Conservation (phyloP, 495 filamentous ascomycete species). For the Aspergillus homomorphus region DNA sequence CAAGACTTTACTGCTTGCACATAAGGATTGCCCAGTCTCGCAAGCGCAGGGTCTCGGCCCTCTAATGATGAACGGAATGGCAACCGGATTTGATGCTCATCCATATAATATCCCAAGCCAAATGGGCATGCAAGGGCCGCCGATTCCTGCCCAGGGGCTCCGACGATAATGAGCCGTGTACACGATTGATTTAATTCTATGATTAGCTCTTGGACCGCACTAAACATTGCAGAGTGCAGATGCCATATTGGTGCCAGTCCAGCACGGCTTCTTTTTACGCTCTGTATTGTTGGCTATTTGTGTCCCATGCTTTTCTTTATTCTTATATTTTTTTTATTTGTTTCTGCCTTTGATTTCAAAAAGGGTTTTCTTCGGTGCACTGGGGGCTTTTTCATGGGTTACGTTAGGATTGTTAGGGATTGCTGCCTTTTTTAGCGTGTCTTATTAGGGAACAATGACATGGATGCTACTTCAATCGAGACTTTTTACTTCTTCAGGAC, state of each 20-base stretch:
- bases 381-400: neutral
- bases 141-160: constrained; percentile 41
- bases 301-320: neutral
- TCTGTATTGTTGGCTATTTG: neutral
- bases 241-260: neutral
- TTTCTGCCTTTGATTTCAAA: neutral
- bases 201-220: neutral
- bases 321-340: neutral
- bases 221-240: neutral
- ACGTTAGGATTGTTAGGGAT: neutral
- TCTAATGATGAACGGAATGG: constrained; percentile 60
- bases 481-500: neutral
- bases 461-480: neutral
- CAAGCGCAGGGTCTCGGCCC: constrained; percentile 78
- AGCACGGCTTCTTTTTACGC: neutral
- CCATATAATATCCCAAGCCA: constrained; percentile 36
- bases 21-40: constrained; percentile 95
- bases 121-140: constrained; percentile 43
- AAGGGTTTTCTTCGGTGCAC: neutral
- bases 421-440: neutral
- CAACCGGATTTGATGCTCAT: constrained; percentile 36
- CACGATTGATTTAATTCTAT: neutral
- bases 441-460: neutral
- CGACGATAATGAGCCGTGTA: constrained; percentile 22
- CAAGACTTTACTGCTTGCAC: constrained; percentile 87